Percentiles rank a stretch among this genome's conserved stretches.
phyloP scores from a whole-genome alignment of 176 grass and related monocot genomes.

The Tillandsia leiboldiana region DNA sequence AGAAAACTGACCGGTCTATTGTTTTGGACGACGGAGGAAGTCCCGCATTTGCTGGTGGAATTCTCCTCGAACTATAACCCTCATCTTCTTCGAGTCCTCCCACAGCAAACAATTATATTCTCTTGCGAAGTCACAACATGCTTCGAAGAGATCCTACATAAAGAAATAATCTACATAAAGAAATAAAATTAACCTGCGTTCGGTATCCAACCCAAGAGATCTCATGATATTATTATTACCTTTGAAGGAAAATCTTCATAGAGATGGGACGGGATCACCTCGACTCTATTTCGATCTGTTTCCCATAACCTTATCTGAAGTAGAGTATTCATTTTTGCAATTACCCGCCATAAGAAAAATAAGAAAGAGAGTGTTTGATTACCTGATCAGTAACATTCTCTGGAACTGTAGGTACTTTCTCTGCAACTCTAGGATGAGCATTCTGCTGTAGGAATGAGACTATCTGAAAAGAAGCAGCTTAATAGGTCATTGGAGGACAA shows the following conservation, averaged over 20 bases:
- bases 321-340: background rate
- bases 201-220: background rate
- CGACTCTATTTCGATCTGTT: constrained; percentile 70
- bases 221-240: constrained; percentile 29
- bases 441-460: constrained; percentile 89
- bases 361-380: background rate
- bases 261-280: constrained; percentile 43
- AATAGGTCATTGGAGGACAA: background rate
- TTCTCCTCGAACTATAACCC: constrained; percentile 51
- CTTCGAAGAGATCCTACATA: constrained; percentile 77
- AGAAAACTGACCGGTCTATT: background rate
- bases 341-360: background rate
- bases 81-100: constrained; percentile 67
- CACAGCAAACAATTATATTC: constrained; percentile 60
- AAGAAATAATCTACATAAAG: background rate
- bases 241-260: constrained; percentile 95
- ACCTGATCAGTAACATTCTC: constrained; percentile 93
- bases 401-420: constrained; percentile 54
- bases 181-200: background rate
- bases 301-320: constrained; percentile 94
- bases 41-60: constrained; percentile 70
- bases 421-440: constrained; percentile 69
- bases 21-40: constrained; percentile 60
- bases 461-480: constrained; percentile 35
- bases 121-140: constrained; percentile 65